Percentiles rank a stretch among this genome's conserved stretches.
phyloP scores from a whole-genome alignment of 2,329 filamentous ascomycete genomes.

The Xylariaceae sp. region DNA sequence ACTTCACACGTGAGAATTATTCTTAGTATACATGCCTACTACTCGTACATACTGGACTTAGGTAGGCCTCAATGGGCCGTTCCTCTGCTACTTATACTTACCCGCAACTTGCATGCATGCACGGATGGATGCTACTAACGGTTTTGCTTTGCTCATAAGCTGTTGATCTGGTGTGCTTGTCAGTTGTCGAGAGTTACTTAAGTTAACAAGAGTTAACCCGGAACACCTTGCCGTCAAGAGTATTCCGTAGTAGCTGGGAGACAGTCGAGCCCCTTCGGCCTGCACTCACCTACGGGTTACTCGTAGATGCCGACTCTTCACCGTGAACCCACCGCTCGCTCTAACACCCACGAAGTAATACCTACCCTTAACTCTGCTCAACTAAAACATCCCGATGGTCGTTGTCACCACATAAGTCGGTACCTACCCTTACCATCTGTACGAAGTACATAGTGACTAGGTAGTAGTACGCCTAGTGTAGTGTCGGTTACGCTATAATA shows the following conservation, averaged over 20 bases:
- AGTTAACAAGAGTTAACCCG: no score
- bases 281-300: no score
- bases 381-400: not conserved
- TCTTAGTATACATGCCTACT: not conserved
- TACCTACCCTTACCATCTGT: not conserved
- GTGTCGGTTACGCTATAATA: slow-evolving; percentile 1
- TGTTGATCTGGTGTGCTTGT: not conserved
- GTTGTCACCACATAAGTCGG: not conserved
- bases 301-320: not conserved
- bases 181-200: no score
- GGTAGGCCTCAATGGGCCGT: not conserved
- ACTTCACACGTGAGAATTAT: not conserved
- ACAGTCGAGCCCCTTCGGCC: no score
- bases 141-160: not conserved
- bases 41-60: not conserved
- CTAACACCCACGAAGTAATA: not conserved
- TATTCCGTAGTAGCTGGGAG: no score
- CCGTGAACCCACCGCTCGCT: not conserved
- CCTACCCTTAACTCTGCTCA: not conserved
- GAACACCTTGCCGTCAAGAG: no score
- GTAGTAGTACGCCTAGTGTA: not conserved
- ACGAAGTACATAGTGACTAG: not conserved
- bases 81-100: not conserved
- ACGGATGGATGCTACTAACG: not conserved
- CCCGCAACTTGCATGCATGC: not conserved